Conservation (phyloP, 1,284 basidiomycete genomes). For the Pseudozyma sp. region DNA sequence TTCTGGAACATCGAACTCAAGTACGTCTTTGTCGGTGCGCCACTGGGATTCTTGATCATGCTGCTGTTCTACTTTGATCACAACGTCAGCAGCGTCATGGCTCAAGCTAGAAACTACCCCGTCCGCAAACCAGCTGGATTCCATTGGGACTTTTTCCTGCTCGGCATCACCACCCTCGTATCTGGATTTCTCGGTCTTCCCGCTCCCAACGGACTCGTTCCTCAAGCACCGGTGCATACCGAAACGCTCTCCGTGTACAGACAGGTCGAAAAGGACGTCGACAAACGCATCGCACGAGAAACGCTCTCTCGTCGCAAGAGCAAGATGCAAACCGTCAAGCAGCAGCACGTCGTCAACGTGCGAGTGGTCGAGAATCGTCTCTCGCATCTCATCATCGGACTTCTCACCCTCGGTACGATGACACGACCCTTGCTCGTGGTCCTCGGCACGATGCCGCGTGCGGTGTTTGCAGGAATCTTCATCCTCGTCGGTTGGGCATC, state of each 20-base stretch:
- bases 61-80: slow-evolving; percentile 72
- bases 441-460: slow-evolving; percentile 64
- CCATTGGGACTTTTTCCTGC: slow-evolving; percentile 79
- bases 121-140: slow-evolving; percentile 91
- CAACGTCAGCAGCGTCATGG: slow-evolving; percentile 82
- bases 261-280: slow-evolving; percentile 55
- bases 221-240: slow-evolving; percentile 95
- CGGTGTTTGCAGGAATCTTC: slow-evolving; percentile 66
- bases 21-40: slow-evolving; percentile 84
- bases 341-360: slow-evolving; percentile 55
- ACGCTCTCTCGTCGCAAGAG: slow-evolving; percentile 69
- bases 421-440: slow-evolving; percentile 66
- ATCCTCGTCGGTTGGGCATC: slow-evolving; percentile 71
- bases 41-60: slow-evolving; percentile 72
- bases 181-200: slow-evolving; percentile 90
- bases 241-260: slow-evolving; percentile 84
- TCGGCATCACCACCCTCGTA: slow-evolving; percentile 91
- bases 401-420: slow-evolving; percentile 67
- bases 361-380: slow-evolving; percentile 66
- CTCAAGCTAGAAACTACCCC: slow-evolving; percentile 90
- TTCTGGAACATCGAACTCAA: slow-evolving; percentile 91
- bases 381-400: slow-evolving; percentile 64
- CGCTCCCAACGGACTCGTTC: slow-evolving; percentile 90
- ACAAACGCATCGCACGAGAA: slow-evolving; percentile 68
- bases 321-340: slow-evolving; percentile 40